Evolutionary conservation across 2,329 filamentous ascomycete genomes (phyloP).

Genomic region (Bipolaris sorokiniana): DNA sequence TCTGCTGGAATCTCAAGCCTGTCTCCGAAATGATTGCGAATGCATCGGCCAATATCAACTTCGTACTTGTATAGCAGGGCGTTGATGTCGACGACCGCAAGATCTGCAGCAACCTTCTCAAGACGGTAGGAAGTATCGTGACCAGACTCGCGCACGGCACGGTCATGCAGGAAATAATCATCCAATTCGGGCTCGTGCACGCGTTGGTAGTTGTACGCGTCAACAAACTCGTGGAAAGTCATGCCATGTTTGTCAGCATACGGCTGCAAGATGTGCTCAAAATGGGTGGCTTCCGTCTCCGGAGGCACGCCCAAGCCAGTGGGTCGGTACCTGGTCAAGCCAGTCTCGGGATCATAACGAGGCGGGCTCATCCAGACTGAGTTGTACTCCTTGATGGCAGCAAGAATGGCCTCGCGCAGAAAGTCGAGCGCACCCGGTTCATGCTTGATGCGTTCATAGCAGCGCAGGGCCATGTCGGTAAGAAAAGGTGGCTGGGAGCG

Average conservation of each 20-base stretch:
- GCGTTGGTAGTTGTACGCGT: conserved; percentile 78
- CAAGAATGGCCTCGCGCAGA: conserved; percentile 77
- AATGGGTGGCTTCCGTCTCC: conserved; percentile 88
- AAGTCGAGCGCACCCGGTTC: conserved; percentile 82
- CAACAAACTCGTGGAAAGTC: conserved; percentile 82
- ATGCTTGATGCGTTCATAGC: conserved; percentile 91
- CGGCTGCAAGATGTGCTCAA: conserved; percentile 79
- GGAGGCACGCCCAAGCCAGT: conserved; percentile 85
- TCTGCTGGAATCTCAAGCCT: conserved; percentile 80
- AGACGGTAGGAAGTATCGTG: conserved; percentile 96
- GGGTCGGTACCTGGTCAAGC: conserved; percentile 83
- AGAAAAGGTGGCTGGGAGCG: conserved; percentile 96
- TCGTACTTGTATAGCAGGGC: conserved; percentile 97
- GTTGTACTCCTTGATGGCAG: conserved; percentile 96
- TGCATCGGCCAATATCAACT: conserved; percentile 85
- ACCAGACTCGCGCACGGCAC: conserved; percentile 92
- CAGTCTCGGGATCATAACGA: conserved; percentile 76
- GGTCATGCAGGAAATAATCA: conserved; percentile 94
- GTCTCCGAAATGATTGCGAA: conserved; percentile 84
- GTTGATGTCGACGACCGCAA: conserved; percentile 94
- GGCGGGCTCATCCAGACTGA: conserved; percentile 79
- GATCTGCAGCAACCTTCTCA: conserved; percentile 77
- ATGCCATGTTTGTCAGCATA: conserved; percentile 85
- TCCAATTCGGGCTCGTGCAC: conserved; percentile 88
- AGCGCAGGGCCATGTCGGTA: conserved; percentile 93